phyloP scores from a whole-genome alignment of 768 basidiomycete genomes.

The Lactarius tabidus region DNA sequence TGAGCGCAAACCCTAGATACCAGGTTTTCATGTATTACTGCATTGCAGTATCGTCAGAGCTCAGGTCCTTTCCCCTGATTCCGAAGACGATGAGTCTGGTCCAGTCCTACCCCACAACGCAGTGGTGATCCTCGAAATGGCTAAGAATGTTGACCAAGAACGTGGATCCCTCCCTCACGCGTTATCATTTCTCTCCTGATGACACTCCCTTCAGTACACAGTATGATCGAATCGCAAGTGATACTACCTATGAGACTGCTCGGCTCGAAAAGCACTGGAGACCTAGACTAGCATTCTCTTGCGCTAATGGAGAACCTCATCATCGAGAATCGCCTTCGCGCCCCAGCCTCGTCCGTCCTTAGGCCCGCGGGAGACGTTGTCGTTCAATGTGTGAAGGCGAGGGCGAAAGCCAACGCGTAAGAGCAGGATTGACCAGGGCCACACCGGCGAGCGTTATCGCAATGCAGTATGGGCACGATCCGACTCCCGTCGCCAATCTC shows the following conservation, averaged over 20 bases:
- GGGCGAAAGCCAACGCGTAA: slow-evolving; percentile 8
- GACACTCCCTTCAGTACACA: slow-evolving; percentile 5
- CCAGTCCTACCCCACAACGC: slow-evolving; percentile 4
- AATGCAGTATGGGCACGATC: slow-evolving; percentile 13
- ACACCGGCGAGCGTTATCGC: slow-evolving; percentile 16
- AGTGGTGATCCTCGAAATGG: slow-evolving; percentile 12
- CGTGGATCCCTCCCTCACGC: neutral
- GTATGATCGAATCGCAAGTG: slow-evolving; percentile 12
- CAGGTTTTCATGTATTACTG: slow-evolving; percentile 66
- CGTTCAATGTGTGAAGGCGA: slow-evolving; percentile 16
- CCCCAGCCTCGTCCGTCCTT: slow-evolving; percentile 18
- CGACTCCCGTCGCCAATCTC: slow-evolving; percentile 22
- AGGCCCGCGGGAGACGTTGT: slow-evolving; percentile 16
- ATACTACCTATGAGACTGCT: slow-evolving; percentile 9
- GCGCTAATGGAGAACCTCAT: slow-evolving; percentile 24
- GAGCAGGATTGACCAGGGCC: slow-evolving; percentile 10
- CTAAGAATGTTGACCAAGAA: slow-evolving; percentile 17
- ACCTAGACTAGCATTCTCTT: slow-evolving; percentile 18
- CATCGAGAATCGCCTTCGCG: slow-evolving; percentile 16
- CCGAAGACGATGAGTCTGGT: slow-evolving; percentile 8
- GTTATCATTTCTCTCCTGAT: neutral
- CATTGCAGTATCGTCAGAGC: slow-evolving; percentile 65
- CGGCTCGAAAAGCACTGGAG: neutral
- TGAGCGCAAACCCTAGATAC: neutral
- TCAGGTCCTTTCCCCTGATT: slow-evolving; percentile 55